Percentiles rank a stretch among this genome's conserved stretches.
phyloP scores from a whole-genome alignment of 371 early-diverging fungal species.

The Choanephora cucurbitarum region DNA sequence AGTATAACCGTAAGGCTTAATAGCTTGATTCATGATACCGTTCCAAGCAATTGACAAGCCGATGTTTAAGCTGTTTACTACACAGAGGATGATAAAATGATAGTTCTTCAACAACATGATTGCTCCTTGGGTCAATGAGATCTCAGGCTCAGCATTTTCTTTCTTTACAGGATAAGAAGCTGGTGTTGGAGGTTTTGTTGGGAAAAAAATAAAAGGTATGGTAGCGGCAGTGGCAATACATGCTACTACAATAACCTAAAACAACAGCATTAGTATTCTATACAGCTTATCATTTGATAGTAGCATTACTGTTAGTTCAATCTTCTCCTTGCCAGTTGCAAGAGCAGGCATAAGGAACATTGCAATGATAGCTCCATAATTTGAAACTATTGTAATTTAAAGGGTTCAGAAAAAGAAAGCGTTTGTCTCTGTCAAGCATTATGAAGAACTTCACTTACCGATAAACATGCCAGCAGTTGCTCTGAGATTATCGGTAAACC shows the following conservation, averaged over 20 bases:
- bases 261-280: neutral
- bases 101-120: conserved; percentile 48
- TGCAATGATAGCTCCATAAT: conserved; percentile 53
- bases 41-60: conserved; percentile 68
- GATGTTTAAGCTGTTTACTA: conserved; percentile 58
- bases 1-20: conserved; percentile 66
- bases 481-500: conserved; percentile 62
- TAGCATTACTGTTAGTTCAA: conserved; percentile 28
- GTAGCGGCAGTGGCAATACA: conserved; percentile 44
- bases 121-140: conserved; percentile 48
- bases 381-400: conserved; percentile 16
- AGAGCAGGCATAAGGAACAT: conserved; percentile 55
- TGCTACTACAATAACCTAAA: conserved; percentile 52
- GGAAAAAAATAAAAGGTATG: conserved; percentile 53
- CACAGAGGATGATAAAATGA: conserved; percentile 57
- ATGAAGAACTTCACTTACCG: conserved; percentile 7
- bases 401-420: neutral
- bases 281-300: neutral
- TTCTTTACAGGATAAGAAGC: conserved; percentile 26
- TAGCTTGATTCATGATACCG: conserved; percentile 60
- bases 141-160: neutral
- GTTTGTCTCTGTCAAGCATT: neutral
- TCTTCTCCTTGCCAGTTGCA: conserved; percentile 46
- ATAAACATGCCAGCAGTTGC: conserved; percentile 59
- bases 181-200: conserved; percentile 50